Evolutionary conservation across 2,329 filamentous ascomycete species (phyloP).

Genomic region (Trichoderma sp.): DNA sequence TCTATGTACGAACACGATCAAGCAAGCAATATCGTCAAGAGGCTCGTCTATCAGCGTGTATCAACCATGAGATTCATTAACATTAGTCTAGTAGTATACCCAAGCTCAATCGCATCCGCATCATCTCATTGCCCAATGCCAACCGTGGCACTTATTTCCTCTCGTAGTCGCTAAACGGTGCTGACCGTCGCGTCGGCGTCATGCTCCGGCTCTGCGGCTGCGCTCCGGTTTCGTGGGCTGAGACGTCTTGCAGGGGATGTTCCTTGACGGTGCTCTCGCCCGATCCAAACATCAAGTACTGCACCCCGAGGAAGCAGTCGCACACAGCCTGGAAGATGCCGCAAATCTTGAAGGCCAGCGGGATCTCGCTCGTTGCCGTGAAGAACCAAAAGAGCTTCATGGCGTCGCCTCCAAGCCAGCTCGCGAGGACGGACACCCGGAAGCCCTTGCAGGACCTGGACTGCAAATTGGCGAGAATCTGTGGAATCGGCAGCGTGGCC

Average conservation of each 20-base stretch:
- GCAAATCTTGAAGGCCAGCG: constrained; percentile 78
- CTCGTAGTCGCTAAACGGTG: constrained; percentile 42
- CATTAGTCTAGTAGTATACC: constrained; percentile 24
- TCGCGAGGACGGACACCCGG: constrained; percentile 71
- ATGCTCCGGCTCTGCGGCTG: constrained; percentile 42
- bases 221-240: constrained; percentile 38
- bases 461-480: constrained; percentile 71
- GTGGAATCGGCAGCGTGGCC: constrained; percentile 78
- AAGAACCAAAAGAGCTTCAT: constrained; percentile 93
- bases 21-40: background rate
- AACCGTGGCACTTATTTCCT: constrained; percentile 34
- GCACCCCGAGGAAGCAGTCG: constrained; percentile 72
- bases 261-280: constrained; percentile 46
- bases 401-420: constrained; percentile 77
- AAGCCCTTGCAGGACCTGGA: constrained; percentile 75
- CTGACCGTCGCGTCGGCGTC: constrained; percentile 46
- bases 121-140: background rate
- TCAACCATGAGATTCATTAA: constrained; percentile 23
- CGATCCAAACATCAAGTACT: constrained; percentile 71
- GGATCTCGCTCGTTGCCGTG: constrained; percentile 68
- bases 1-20: background rate
- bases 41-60: constrained; percentile 7
- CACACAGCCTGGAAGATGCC: constrained; percentile 79
- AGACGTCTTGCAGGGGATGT: constrained; percentile 42
- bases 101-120: background rate